phyloP scores from a whole-genome alignment of 345 rosid species.

The Lenwebbia sp. region DNA sequence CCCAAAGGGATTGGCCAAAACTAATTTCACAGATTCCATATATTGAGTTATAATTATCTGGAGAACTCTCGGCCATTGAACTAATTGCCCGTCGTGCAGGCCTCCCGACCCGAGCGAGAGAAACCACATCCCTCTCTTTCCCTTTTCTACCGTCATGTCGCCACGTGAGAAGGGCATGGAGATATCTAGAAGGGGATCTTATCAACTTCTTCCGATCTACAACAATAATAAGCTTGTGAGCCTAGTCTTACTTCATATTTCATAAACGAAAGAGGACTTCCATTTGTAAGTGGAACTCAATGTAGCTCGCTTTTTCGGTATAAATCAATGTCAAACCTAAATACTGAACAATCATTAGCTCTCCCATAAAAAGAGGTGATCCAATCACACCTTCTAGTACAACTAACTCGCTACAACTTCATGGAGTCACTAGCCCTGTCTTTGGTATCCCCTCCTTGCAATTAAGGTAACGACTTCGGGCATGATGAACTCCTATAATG shows the following conservation, averaged over 20 bases:
- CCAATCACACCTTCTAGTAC: background rate
- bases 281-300: background rate
- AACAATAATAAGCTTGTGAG: too few species aligned
- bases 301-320: background rate
- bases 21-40: background rate
- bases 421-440: background rate
- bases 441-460: background rate
- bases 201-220: background rate
- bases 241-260: background rate
- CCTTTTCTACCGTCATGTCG: background rate
- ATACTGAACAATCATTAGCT: background rate
- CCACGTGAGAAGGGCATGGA: background rate
- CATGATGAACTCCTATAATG: background rate
- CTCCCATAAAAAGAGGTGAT: background rate
- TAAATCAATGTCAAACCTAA: background rate
- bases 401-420: background rate
- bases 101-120: background rate
- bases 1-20: background rate
- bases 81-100: background rate
- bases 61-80: background rate
- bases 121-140: background rate
- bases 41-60: background rate
- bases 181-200: background rate
- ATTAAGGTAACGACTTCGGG: background rate
- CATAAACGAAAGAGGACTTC: background rate